Evolutionary conservation across 352 stramenopile genomes (phyloP).

Genomic region (Ophiocytium majus): DNA sequence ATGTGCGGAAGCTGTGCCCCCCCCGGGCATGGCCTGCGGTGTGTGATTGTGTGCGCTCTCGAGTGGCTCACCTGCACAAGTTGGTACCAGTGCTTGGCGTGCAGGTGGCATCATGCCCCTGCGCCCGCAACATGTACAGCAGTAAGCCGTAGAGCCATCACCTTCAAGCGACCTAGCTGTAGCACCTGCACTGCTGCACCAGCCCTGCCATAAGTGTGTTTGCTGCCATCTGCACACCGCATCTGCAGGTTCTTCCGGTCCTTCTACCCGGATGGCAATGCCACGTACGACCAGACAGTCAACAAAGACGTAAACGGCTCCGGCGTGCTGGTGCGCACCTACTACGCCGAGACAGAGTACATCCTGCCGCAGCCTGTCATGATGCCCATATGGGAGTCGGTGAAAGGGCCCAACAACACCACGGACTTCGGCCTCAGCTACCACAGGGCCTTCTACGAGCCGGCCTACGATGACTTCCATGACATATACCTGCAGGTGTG

Average conservation of each 20-base stretch:
- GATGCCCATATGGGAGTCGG: slow-evolving; percentile 92
- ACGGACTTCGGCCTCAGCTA: slow-evolving; percentile 90
- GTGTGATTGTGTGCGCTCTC: too few species aligned
- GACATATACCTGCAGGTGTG: slow-evolving; percentile 94
- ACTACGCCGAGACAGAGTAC: slow-evolving; percentile 91
- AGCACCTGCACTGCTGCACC: too few species aligned
- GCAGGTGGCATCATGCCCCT: too few species aligned
- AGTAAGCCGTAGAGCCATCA: too few species aligned
- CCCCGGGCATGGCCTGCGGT: too few species aligned
- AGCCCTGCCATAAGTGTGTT: too few species aligned
- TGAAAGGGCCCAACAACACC: slow-evolving; percentile 68
- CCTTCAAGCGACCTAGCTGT: too few species aligned
- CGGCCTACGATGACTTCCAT: slow-evolving; percentile 90
- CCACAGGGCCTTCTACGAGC: slow-evolving; percentile 87
- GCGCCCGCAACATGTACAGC: too few species aligned
- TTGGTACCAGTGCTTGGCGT: too few species aligned
- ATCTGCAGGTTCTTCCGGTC: slow-evolving; percentile 72
- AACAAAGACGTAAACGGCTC: slow-evolving; percentile 54
- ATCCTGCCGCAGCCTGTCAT: slow-evolving; percentile 88
- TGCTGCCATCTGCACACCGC: too few species aligned
- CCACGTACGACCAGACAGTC: slow-evolving; percentile 89
- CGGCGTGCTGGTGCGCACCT: slow-evolving; percentile 85
- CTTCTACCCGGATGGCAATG: slow-evolving; percentile 90
- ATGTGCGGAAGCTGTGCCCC: too few species aligned
- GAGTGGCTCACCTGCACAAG: too few species aligned